Conservation (phyloP, 2,329 filamentous ascomycete species). For the Hymenoscyphus scutula region DNA sequence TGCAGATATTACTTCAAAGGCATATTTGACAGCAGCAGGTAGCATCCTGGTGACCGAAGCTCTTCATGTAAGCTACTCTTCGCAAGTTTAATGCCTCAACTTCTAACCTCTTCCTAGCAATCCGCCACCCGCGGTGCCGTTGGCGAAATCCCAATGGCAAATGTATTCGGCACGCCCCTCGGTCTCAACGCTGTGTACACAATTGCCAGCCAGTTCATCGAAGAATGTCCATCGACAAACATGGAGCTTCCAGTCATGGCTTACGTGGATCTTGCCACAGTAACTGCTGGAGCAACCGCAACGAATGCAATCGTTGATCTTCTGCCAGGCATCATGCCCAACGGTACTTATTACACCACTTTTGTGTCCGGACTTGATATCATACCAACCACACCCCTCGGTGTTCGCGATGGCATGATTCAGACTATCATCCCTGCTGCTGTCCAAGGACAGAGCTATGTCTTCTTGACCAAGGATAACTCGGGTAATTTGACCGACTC, state of each 20-base stretch:
- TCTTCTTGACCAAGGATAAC: slow-evolving; percentile 41
- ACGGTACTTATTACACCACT: slow-evolving; percentile 37
- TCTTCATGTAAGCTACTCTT: slow-evolving; percentile 46
- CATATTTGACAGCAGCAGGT: slow-evolving; percentile 61
- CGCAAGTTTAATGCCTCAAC: not conserved
- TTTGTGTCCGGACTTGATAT: slow-evolving; percentile 35
- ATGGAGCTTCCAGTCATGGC: slow-evolving; percentile 57
- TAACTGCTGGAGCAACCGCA: slow-evolving; percentile 25
- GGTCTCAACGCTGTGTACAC: slow-evolving; percentile 60
- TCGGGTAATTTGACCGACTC: slow-evolving; percentile 38
- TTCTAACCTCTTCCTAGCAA: slow-evolving; percentile 35
- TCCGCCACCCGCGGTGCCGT: slow-evolving; percentile 55
- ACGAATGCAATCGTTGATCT: slow-evolving; percentile 30
- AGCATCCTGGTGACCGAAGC: slow-evolving; percentile 64
- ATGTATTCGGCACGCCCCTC: slow-evolving; percentile 60
- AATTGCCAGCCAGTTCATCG: slow-evolving; percentile 61
- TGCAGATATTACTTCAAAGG: slow-evolving; percentile 53
- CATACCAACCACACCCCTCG: slow-evolving; percentile 39
- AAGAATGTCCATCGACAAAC: slow-evolving; percentile 53
- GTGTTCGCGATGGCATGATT: slow-evolving; percentile 29
- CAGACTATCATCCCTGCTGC: slow-evolving; percentile 34
- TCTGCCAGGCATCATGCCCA: slow-evolving; percentile 27
- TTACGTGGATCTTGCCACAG: slow-evolving; percentile 49
- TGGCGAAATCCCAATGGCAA: slow-evolving; percentile 52
- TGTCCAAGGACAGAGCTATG: slow-evolving; percentile 41